Conservation (phyloP, 352 stramenopile species). For the Pythium chondricola region DNA sequence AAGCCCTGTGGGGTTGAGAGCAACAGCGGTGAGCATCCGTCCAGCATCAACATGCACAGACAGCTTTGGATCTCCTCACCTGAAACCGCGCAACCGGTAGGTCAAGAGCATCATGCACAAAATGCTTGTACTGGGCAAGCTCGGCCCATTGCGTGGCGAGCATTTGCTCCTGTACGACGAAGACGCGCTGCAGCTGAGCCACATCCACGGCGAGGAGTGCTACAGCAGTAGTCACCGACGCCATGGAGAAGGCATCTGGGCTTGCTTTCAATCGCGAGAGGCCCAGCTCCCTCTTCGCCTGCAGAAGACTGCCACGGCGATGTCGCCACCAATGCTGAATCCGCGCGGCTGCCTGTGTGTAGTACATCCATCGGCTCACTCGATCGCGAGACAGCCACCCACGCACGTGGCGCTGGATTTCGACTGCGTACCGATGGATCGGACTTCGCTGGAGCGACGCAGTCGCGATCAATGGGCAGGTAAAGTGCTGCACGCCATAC, state of each 20-base stretch:
- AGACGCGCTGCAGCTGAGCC: constrained; percentile 37
- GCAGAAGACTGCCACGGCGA: neutral
- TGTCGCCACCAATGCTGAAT: constrained; percentile 19
- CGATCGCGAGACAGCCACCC: constrained; percentile 18
- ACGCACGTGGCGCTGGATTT: constrained; percentile 19
- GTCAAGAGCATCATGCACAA: too few species aligned
- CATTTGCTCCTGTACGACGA: constrained; percentile 36
- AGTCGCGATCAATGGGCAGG: neutral
- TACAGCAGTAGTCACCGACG: constrained; percentile 7
- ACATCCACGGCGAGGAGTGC: constrained; percentile 21
- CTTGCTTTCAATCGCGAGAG: neutral
- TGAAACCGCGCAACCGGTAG: too few species aligned
- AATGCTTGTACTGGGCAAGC: constrained; percentile 6
- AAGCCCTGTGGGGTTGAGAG: constrained; percentile 16
- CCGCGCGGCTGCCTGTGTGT: constrained; percentile 3
- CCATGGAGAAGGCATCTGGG: too few species aligned
- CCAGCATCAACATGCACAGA: too few species aligned
- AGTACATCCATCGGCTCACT: constrained; percentile 13
- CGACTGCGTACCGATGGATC: constrained; percentile 5
- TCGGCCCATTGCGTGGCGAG: constrained; percentile 24
- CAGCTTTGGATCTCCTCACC: too few species aligned
- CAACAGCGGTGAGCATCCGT: too few species aligned
- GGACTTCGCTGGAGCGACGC: neutral
- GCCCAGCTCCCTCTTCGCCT: neutral
- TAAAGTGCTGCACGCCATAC: constrained; percentile 11